A percentile compares a stretch with the other conserved stretches of the same genome.
Evolutionary conservation across 345 rosid genomes (phyloP).

Genomic region (Populus davidiana): DNA sequence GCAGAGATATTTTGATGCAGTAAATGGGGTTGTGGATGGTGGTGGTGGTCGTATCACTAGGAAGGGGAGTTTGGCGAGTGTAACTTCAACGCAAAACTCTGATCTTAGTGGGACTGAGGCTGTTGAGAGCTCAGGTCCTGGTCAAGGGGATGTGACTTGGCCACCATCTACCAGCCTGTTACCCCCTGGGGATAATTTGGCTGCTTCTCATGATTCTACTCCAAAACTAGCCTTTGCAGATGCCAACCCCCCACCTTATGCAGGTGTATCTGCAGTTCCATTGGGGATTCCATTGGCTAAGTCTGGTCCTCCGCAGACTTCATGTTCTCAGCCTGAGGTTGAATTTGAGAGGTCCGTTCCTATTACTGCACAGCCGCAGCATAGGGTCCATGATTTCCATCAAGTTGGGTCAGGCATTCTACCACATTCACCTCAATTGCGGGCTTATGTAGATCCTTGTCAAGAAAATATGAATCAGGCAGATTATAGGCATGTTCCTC

Average conservation of each 20-base stretch:
- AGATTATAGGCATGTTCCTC: conserved; percentile 33
- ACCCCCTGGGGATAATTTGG: conserved; percentile 35
- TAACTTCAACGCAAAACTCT: conserved; percentile 61
- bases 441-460: conserved; percentile 40
- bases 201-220: conserved; percentile 29
- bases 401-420: conserved; percentile 32
- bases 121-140: conserved; percentile 36
- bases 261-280: conserved; percentile 40
- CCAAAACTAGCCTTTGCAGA: conserved; percentile 30
- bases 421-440: conserved; percentile 24
- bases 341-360: conserved; percentile 42
- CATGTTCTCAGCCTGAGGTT: conserved; percentile 36
- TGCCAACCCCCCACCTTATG: conserved; percentile 27
- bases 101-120: conserved; percentile 53
- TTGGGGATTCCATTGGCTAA: conserved; percentile 34
- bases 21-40: conserved; percentile 51
- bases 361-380: conserved; percentile 32
- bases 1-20: conserved; percentile 66
- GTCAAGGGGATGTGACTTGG: conserved; percentile 38
- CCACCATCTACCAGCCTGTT: conserved; percentile 31
- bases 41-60: conserved; percentile 31
- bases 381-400: conserved; percentile 39
- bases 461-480: conserved; percentile 35
- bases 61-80: conserved; percentile 66
- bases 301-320: conserved; percentile 37